Conservation (phyloP, 495 filamentous ascomycete genomes). For the Penicillium canariense region DNA sequence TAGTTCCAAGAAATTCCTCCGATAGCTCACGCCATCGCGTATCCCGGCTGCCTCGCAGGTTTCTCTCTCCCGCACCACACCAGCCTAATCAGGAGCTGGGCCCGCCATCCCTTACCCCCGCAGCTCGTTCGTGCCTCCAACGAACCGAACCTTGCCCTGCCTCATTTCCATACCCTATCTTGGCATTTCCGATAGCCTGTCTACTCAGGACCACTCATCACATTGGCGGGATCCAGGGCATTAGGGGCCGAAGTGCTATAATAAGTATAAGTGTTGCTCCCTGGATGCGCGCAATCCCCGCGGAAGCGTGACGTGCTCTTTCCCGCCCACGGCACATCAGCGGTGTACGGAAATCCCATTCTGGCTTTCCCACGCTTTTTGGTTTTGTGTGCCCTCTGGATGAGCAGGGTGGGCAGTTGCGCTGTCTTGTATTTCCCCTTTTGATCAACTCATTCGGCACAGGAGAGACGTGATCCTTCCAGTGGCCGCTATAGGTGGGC, state of each 20-base stretch:
- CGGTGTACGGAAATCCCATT: constrained; percentile 10
- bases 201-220: constrained; percentile 4
- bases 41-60: not conserved
- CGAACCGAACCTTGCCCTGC: not conserved
- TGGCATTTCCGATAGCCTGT: constrained; percentile 3
- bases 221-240: constrained; percentile 3
- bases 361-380: not conserved
- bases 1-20: not conserved
- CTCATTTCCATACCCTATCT: constrained; percentile 4
- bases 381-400: not conserved
- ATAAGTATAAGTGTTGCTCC: constrained; percentile 1
- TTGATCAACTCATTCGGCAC: not conserved
- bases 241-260: constrained; percentile 13
- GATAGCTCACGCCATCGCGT: not conserved
- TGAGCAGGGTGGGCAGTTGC: not conserved
- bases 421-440: not conserved
- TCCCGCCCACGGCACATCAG: constrained; percentile 4
- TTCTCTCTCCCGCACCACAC: not conserved
- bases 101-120: not conserved
- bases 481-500: not conserved
- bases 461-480: not conserved
- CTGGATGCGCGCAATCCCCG: constrained; percentile 3
- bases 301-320: not conserved
- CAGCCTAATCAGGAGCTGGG: not conserved
- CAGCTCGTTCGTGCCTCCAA: not conserved